Base-by-base conservation (phyloP, 257 asterid genomes). In the Forsythia suspensa region DNA sequence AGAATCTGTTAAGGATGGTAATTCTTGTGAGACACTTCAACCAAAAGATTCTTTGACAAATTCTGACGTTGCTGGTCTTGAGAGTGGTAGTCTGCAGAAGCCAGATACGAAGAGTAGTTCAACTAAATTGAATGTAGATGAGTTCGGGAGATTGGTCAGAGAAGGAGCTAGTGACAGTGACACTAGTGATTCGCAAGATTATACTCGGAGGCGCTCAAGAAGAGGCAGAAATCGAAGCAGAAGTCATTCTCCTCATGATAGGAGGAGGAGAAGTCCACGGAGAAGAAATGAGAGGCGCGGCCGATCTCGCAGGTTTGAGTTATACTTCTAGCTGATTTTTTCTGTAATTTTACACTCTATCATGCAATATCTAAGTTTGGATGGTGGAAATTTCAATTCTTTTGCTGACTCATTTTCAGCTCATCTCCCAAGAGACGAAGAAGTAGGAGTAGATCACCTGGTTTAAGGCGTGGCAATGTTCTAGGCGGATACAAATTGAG, bases 71-170 rank as follows among this genome's bases (percentile, higher is more conserved):
- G 57, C 66, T 78, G 80, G 77, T 79, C 44, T 10, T 72, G 87
- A 73, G 72, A 84, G 80, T 68, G 77, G 80, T 78, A 79, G 72
- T 74, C 20, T 70, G 46, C 84, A 36, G 70, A 85, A 84, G 79
- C 80, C 86, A 78, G 85, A 80, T 44, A 34, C 39, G 21, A 83
- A 77, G 82, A 80, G 79, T 83, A 21, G 80, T 73, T 81, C 88
- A 75, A 44, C 82, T 72, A 75, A 78, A 46, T 24, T 80, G 86
- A 88, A 87, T 76, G 87, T 93, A 36, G 99, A 93, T 85, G 92
- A 93, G 84, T 95, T 87, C 85, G 99, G 99, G 72, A 93, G 99
- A 88, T 86, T 92, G 88, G 84, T 93, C 51, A 91, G 93, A 82
- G 97, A 93, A 85, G 93, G 92, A 80, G 82, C 75, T 29, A 90